Base-by-base conservation (phyloP, 441 rosid genomes). In the Gossypium schwendimanii region DNA sequence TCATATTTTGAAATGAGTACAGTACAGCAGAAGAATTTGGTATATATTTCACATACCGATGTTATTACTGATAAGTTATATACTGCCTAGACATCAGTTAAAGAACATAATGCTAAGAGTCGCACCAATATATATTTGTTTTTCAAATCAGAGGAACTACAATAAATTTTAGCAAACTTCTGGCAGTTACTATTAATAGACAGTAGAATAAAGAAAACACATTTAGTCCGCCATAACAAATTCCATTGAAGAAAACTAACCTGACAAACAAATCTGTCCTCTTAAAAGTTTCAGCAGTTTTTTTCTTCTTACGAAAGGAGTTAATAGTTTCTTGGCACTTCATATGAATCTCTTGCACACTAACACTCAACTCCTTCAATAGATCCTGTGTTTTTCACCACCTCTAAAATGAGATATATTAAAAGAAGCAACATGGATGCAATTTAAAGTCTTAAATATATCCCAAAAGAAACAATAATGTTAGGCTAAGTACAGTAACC, bases 241-340 rank as follows among this genome's bases (percentile, higher is more conserved):
- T 58, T 39, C n/a, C 6, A 14, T 7, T 36, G 33, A 72, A 72
- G 64, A 79, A 75, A 61, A 83, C 89, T 78, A 76, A 96, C 99
- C 97, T 88, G 76, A 81, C 72, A 77, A 89, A 84, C 62, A 96
- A 76, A 60, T 24, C 68, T 60, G 80, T 77, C 77, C 68, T 82
- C 86, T 76, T 90, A 62, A 91, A 87, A 76, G 78, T 66, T 0
- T 63, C 70, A 71, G 79, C 64, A 82, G 49, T 66, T 71, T 80
- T 85, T 91, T 84, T 92, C 88, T 88, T 95, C 71, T 83, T 84
- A 9, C 23, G 44, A 71, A 75, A 86, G 3, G 79, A 74, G 61
- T 52, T 81, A 45, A 90, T 65, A 11, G 77, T 85, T 69, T 89
- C 96, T 81, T 77, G 85, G 76, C 99, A 93, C 83, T 87, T 91